These are phyloP conservation scores for Hyaloraphidium curvatum DNA, from an alignment of 192 early-diverging fungal genomes.

Conservation along the genomic window DNA sequence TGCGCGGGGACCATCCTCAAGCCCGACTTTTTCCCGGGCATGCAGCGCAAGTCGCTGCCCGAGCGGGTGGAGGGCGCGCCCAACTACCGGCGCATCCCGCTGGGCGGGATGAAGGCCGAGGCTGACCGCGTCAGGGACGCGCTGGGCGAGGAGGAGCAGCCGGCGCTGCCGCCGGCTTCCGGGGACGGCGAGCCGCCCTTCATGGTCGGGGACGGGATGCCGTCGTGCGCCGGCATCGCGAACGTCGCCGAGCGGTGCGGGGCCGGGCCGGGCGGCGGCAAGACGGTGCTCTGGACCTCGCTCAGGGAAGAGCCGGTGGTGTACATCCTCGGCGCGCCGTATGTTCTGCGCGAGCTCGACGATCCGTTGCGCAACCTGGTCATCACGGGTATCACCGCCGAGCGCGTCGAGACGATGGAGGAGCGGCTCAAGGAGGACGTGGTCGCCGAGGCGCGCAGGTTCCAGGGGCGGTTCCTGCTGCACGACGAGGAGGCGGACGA, in stretches of 20 bases:
- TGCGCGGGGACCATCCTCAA: constrained; percentile 38
- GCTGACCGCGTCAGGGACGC: too few species aligned
- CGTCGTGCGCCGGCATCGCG: constrained; percentile 34
- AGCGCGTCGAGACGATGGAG: constrained; percentile 46
- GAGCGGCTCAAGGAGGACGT: constrained; percentile 34
- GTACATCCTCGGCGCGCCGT: constrained; percentile 36
- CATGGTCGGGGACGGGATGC: constrained; percentile 40
- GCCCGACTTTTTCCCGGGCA: constrained; percentile 11
- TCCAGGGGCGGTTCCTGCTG: constrained; percentile 27
- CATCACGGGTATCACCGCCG: constrained; percentile 36
- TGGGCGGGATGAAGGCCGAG: constrained; percentile 9
- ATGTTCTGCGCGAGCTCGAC: constrained; percentile 34
- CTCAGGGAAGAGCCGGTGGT: constrained; percentile 43
- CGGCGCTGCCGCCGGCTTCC: background rate
- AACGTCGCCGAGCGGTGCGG: constrained; percentile 19
- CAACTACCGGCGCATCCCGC: constrained; percentile 31
- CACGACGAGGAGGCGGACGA: constrained; percentile 30
- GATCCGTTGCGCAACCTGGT: constrained; percentile 45
- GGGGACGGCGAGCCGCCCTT: background rate
- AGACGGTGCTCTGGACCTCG: constrained; percentile 35
- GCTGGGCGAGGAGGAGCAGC: too few species aligned
- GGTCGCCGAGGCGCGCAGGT: constrained; percentile 24
- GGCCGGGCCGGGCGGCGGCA: constrained; percentile 24
- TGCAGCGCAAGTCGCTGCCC: constrained; percentile 35
- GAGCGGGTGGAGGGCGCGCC: constrained; percentile 42